Conservation (phyloP, 1,139 yeast species). For the Arxiozyma slooffiae region DNA sequence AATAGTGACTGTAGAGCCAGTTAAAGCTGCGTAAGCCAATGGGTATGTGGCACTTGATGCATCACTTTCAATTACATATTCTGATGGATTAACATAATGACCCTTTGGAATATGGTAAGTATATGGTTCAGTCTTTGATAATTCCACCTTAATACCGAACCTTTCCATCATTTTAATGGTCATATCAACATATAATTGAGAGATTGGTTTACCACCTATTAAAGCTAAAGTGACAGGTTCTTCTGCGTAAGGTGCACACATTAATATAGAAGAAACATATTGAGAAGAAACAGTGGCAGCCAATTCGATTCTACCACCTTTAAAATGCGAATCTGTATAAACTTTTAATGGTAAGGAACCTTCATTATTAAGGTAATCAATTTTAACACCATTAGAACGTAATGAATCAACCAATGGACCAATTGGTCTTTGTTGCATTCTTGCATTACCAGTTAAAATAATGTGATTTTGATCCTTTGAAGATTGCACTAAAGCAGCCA, state of each 20-base stretch:
- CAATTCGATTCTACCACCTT: conserved; percentile 86
- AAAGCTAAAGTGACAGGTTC: conserved; percentile 78
- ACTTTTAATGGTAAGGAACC: conserved; percentile 86
- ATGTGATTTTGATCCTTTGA: conserved; percentile 39
- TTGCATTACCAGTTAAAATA: conserved; percentile 79
- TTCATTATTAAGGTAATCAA: conserved; percentile 57
- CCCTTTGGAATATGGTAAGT: conserved; percentile 90
- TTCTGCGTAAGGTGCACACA: conserved; percentile 96
- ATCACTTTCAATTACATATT: conserved; percentile 87
- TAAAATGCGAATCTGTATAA: conserved; percentile 57
- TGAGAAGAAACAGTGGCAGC: conserved; percentile 97
- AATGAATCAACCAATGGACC: conserved; percentile 94
- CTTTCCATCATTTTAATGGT: conserved; percentile 90
- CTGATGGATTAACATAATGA: conserved; percentile 65
- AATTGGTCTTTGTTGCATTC: conserved; percentile 97
- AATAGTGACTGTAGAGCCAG: conserved; percentile 83
- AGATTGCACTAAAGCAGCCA: conserved; percentile 67
- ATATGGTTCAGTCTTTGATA: conserved; percentile 60
- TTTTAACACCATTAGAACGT: conserved; percentile 62
- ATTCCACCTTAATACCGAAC: conserved; percentile 74
- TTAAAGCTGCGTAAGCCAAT: conserved; percentile 94
- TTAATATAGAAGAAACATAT: conserved; percentile 87
- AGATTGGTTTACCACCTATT: conserved; percentile 94
- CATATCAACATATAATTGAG: conserved; percentile 94
- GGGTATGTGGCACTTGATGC: conserved; percentile 99